Percentiles rank a stretch among this genome's conserved stretches.
phyloP scores from a whole-genome alignment of 257 asterid genomes.

The Solanum okadae region DNA sequence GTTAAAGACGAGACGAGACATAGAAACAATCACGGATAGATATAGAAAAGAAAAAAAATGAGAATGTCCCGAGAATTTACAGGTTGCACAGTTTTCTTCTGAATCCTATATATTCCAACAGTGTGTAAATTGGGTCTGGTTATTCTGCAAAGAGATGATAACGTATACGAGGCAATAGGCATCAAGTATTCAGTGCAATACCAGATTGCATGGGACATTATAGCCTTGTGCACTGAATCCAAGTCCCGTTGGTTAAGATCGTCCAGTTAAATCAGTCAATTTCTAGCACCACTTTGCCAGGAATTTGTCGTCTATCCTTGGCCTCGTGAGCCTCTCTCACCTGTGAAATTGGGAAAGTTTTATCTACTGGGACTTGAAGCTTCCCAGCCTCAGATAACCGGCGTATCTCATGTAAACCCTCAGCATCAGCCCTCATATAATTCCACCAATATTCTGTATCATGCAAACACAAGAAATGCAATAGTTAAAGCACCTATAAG shows the following conservation, averaged over 20 bases:
- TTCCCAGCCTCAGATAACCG: constrained; percentile 58
- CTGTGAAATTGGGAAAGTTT: constrained; percentile 51
- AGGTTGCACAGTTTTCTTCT: neutral
- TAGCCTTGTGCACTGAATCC: constrained; percentile 2
- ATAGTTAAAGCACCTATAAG: neutral
- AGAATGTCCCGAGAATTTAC: neutral
- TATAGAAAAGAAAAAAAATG: neutral
- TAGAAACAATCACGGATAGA: neutral
- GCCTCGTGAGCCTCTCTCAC: constrained; percentile 82
- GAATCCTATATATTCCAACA: neutral
- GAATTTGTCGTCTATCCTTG: constrained; percentile 55
- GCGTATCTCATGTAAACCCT: constrained; percentile 76
- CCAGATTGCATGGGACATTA: neutral
- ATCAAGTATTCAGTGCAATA: neutral
- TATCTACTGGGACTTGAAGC: constrained; percentile 77
- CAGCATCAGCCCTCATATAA: constrained; percentile 90
- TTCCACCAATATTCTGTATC: constrained; percentile 82
- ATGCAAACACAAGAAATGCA: neutral
- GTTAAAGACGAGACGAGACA: neutral
- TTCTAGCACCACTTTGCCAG: constrained; percentile 84
- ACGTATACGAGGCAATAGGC: neutral
- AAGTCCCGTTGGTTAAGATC: neutral
- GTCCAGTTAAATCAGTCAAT: constrained; percentile 27
- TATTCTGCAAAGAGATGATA: neutral
- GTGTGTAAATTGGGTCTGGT: neutral